Base-by-base conservation (phyloP, 164 flowering plant genomes). In the Tetrastigma voinierianum region DNA sequence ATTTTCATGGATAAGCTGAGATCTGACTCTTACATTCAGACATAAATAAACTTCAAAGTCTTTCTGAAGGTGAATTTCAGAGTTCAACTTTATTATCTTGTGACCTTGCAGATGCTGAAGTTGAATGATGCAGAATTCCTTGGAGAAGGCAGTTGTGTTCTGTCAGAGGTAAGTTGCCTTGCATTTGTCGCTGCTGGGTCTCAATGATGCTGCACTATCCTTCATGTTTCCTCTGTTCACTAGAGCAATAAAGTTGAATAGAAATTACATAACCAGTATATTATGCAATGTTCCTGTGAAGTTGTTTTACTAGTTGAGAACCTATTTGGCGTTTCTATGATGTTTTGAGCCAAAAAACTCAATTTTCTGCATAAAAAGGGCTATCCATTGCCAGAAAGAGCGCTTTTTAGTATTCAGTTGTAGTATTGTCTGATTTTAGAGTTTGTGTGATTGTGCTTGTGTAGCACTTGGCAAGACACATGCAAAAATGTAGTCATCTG, bases 111-210 rank as follows among this genome's bases (percentile, higher is more conserved):
- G 99, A 68, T 47, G 51, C 74, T 95, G 11, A 83, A 89, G 70
- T 73, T 95, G 76, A 59, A 76, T 24, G 92, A 95, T 64, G 97
- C 90, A 68, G 90, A 95, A 8, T 92, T 86, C 75, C 84, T 95
- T 74, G 99, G 99, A 58, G 91, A 92, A 81, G 90, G 84, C 53
- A 86, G 48, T 68, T 95, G 99, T 79, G 76, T 65, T 64, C 76
- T 95, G 20, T 86, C 97, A 61, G 91, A 95, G 91, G 99, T 89
- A 66, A 63, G 75, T 68, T 59, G 52, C 53, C 6, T 63, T 51
- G 20, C 13, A 13, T 25, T 64, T 17, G 8, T 6, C 10, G 19
- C 40, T n/a, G n/a, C n/a, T n/a, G n/a, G n/a, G 6, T 4, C 40
- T 25, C 6, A 25, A 25, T 25, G 6, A 2, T 25, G 40, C 40